Conservation (phyloP, 306 rosid species). For the Sophora flavescens region DNA sequence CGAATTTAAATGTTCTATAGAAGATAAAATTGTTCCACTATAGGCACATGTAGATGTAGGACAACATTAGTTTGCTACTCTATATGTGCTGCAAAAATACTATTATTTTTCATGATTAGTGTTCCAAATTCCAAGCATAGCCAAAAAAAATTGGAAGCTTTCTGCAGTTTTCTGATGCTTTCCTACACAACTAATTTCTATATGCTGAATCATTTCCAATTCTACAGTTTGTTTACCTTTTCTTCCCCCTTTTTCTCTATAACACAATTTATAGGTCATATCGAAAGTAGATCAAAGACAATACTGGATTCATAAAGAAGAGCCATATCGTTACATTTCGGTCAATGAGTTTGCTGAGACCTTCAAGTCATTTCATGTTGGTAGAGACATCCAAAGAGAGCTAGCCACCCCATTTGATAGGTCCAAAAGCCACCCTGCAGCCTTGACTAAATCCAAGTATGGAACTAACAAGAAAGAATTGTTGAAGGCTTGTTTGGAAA, state of each 20-base stretch:
- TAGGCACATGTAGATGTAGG: background rate
- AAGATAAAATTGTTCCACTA: background rate
- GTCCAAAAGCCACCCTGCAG: slow-evolving; percentile 43
- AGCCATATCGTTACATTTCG: slow-evolving; percentile 35
- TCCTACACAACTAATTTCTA: background rate
- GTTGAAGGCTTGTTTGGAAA: slow-evolving; percentile 41
- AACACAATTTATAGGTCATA: slow-evolving; percentile 4
- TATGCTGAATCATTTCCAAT: background rate
- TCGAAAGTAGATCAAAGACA: slow-evolving; percentile 38
- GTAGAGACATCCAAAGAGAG: slow-evolving; percentile 29
- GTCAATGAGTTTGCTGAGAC: slow-evolving; percentile 39
- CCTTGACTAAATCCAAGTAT: slow-evolving; percentile 34
- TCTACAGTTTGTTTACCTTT: background rate
- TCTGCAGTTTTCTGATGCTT: background rate
- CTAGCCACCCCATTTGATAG: slow-evolving; percentile 43
- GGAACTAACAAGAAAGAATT: slow-evolving; percentile 30
- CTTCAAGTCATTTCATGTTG: slow-evolving; percentile 37
- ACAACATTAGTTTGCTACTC: background rate
- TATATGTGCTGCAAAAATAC: background rate
- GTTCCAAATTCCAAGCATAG: background rate
- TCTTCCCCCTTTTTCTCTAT: too few species aligned
- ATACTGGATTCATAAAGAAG: slow-evolving; percentile 24
- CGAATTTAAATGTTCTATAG: background rate
- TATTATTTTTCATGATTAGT: background rate
- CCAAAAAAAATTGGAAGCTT: background rate